Evolutionary conservation across 768 basidiomycete species (phyloP), one percentile per base, ranked within the genome.

Genomic region (Amanita pallidorosea): DNA sequence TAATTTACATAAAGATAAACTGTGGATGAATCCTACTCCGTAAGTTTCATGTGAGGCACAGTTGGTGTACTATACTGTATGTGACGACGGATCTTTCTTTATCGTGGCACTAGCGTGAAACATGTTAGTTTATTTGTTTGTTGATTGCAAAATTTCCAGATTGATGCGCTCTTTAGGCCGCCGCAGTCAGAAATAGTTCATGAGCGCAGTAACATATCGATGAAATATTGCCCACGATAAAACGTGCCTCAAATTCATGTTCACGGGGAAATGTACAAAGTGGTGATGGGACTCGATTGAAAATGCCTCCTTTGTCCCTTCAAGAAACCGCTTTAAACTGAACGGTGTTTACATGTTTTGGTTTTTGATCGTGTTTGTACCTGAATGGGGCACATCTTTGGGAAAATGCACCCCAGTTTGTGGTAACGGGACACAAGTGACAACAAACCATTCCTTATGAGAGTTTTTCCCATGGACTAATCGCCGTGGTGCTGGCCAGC

Each of bases 41-140:
- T 2, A 20, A 46, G 17, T 47, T 47, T 47, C 47, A 47, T 37
- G 22, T 23, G 46, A 47, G 47, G 47, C 36, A 34, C 47, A 31
- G 27, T 46, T 17, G 27, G 15, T 18, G 7, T 2, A 27, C 15
- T 6, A 6, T 27, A 27, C 22, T 15, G 34, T 37, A 33, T 23
- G 13, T 40, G 47, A 17, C 11, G 23, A 48, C 47, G 35, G 47
- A 38, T 48, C 47, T 48, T 48, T 48, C 34, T 47, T 37, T 38
- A 27, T 48, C 36, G 23, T 22, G 12, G 22, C 13, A 35, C 45
- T 48, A 48, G 47, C 47, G 47, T 48, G 47, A 48, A 48, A 48
- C 47, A 48, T 37, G 36, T 38, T 29, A 36, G 36, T 37, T 23
- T 48, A 48, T 48, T 37, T 37, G 25, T 48, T 48, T 25, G 7